These are phyloP conservation scores for Termitomyces sp. DNA, from an alignment of 768 basidiomycete species.

Conservation along the genomic window DNA sequence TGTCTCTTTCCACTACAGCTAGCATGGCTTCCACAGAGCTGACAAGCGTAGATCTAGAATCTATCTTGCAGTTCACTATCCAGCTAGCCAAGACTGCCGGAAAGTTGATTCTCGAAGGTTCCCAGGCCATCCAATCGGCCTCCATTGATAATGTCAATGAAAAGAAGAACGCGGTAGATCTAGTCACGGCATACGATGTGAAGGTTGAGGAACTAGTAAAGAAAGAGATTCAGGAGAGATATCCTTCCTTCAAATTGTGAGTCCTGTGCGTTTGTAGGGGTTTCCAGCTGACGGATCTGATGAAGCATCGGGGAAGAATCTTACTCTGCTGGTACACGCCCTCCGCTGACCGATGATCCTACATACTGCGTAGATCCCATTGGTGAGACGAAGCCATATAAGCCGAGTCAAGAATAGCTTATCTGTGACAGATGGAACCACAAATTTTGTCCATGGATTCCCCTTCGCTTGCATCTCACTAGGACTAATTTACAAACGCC, in stretches of 20 bases:
- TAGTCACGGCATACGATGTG: constrained; percentile 94
- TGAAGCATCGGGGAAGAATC: constrained; percentile 91
- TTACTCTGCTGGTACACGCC: constrained; percentile 67
- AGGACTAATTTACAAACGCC: constrained; percentile 77
- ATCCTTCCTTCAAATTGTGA: constrained; percentile 81
- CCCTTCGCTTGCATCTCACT: constrained; percentile 89
- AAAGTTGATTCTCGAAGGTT: constrained; percentile 69
- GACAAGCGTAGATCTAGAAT: constrained; percentile 45
- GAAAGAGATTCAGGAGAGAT: constrained; percentile 53
- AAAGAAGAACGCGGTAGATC: constrained; percentile 93
- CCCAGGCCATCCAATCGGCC: constrained; percentile 60
- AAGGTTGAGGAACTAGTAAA: constrained; percentile 84
- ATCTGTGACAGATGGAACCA: constrained; percentile 66
- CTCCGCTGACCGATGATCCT: constrained; percentile 75
- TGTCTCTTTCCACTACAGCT: constrained; percentile 4
- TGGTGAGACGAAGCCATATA: constrained; percentile 35
- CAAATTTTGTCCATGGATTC: constrained; percentile 84
- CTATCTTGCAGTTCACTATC: constrained; percentile 63
- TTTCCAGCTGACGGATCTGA: not conserved
- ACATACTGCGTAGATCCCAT: constrained; percentile 98
- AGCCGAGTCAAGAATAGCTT: not conserved
- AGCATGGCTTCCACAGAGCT: constrained; percentile 30
- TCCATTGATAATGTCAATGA: constrained; percentile 59
- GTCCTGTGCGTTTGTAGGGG: constrained; percentile 22
- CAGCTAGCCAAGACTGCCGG: constrained; percentile 74